Base-by-base conservation (phyloP, 768 basidiomycete species). In the Boletus sp. region DNA sequence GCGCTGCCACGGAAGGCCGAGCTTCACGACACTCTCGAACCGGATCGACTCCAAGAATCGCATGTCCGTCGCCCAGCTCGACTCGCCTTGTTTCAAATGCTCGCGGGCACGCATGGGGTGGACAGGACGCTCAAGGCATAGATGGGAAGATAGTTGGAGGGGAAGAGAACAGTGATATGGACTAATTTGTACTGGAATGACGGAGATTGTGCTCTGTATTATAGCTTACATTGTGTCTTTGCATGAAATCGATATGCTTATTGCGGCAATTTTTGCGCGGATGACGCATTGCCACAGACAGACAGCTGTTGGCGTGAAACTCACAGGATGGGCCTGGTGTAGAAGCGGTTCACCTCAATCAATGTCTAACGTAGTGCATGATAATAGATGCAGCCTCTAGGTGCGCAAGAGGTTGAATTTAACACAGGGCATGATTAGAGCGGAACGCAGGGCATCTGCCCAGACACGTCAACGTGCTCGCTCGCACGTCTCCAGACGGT, bases 401-500 rank as follows among this genome's bases (percentile, higher is more conserved):
- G 61, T 63, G 4, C 2, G 56, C 52, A 32, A n/a, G 24, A 29
- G 6, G 9, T 46, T 32, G 15, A 17, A 28, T 24, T 5, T 12
- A 14, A 24, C 35, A 30, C 6, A 8, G 17, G 18, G 11, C 40
- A 37, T 29, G 20, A 52, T 14, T 4, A 24, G 18, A 45, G 18
- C 20, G 15, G 29, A 33, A 20, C 18, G n/a, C 41, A 55, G 60
- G 83, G 0, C 83, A 85, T 64, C 68, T 83, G 29, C 67, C 73
- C 2, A 83, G 84, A 2, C 83, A 86, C 55, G 58, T 84, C 52
- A 83, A 79, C 54, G 54, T 79, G 48, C 75, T 84, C 9, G 80
- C 73, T 18, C 81, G 83, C 45, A 83, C 80, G 2, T 81, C 79
- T n/a, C 46, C 75, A 1, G 77, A 78, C 36, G 80, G 80, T 7